phyloP scores from a whole-genome alignment of 148 eudicot species.

The Rheum nobile region DNA sequence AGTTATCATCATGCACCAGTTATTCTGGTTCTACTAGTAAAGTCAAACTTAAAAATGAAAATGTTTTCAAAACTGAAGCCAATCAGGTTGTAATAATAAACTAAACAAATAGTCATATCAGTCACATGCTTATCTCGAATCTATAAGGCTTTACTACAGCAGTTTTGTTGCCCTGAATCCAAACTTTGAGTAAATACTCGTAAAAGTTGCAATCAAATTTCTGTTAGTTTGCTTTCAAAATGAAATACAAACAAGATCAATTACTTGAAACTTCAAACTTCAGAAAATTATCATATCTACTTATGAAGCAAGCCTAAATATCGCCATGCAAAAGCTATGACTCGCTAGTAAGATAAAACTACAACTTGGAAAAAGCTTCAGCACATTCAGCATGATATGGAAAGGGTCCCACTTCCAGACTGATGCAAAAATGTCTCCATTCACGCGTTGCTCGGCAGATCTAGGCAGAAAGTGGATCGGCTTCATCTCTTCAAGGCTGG shows the following conservation, averaged over 20 bases:
- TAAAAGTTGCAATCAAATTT: constrained; percentile 63
- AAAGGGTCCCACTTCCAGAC: not conserved
- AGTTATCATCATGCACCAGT: not conserved
- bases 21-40: not conserved
- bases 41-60: not conserved
- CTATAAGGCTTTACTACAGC: constrained; percentile 78
- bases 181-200: constrained; percentile 91
- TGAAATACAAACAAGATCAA: not conserved
- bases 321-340: too few species aligned
- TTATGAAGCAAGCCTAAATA: not conserved
- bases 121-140: constrained; percentile 21
- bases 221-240: constrained; percentile 4
- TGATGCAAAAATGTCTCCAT: too few species aligned
- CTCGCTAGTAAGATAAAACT: not conserved
- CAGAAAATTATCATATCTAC: not conserved
- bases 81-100: not conserved
- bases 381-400: not conserved
- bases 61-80: not conserved
- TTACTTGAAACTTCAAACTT: not conserved
- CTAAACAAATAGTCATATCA: too few species aligned
- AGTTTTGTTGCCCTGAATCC: constrained; percentile 98
- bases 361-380: not conserved
- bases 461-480: too few species aligned
- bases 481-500: too few species aligned
- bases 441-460: too few species aligned